These are phyloP conservation scores for Colletotrichum sp. DNA, from an alignment of 2,329 filamentous ascomycete genomes.

Conservation along the genomic window DNA sequence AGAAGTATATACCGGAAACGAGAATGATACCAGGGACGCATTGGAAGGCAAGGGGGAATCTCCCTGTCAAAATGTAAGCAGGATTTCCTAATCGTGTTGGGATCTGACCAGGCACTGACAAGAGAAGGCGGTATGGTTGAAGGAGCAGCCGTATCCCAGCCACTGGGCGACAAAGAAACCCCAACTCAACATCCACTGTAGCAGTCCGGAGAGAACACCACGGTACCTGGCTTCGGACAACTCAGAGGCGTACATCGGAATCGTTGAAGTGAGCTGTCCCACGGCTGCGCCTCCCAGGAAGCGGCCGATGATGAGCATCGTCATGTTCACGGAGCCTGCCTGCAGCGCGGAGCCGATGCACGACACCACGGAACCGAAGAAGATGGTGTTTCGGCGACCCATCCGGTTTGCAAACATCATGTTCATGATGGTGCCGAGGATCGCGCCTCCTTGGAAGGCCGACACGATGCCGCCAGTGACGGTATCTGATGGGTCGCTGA, in stretches of 20 bases:
- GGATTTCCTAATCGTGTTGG: background rate
- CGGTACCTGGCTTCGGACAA: conserved; percentile 41
- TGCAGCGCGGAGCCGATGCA: conserved; percentile 34
- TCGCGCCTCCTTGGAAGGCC: conserved; percentile 31
- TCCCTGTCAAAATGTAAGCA: conserved; percentile 20
- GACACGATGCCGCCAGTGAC: conserved; percentile 28
- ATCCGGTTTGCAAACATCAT: conserved; percentile 33
- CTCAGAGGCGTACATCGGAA: conserved; percentile 52
- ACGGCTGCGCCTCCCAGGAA: conserved; percentile 54
- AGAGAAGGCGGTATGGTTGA: conserved; percentile 29
- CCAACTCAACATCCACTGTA: conserved; percentile 49
- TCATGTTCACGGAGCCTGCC: conserved; percentile 33
- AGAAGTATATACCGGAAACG: conserved; percentile 26
- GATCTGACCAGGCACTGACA: conserved; percentile 27
- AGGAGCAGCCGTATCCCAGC: conserved; percentile 35
- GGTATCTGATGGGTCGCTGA: conserved; percentile 37
- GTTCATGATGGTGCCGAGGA: conserved; percentile 31
- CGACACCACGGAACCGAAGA: conserved; percentile 33
- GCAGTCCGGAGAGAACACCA: conserved; percentile 42
- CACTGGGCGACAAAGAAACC: conserved; percentile 44
- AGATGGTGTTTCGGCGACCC: conserved; percentile 33
- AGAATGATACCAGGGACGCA: conserved; percentile 29
- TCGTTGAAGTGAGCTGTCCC: conserved; percentile 49
- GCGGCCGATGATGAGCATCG: conserved; percentile 54
- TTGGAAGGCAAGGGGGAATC: conserved; percentile 35